A percentile compares a stretch with the other conserved stretches of the same genome.
Conservation (phyloP, 768 basidiomycete genomes). For the Brasilioporus rufonigricans region DNA sequence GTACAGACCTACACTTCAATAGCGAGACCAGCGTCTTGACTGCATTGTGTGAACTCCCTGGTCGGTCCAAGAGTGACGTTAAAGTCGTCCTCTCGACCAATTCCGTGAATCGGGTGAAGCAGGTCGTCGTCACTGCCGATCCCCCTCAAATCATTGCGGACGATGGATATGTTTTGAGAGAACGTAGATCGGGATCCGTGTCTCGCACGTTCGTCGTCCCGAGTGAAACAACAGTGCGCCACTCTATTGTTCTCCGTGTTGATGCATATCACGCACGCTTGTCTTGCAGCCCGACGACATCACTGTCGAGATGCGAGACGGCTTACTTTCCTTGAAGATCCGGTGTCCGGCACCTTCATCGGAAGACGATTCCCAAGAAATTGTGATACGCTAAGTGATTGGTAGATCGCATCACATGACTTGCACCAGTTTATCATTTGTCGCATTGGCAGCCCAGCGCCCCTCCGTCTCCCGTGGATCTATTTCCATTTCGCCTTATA, state of each 20-base stretch:
- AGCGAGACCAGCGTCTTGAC: conserved; percentile 47
- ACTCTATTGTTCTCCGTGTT: conserved; percentile 17
- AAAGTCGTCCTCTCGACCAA: conserved; percentile 60
- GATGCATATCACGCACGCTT: conserved; percentile 5
- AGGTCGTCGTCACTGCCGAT: conserved; percentile 55
- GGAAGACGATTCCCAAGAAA: conserved; percentile 42
- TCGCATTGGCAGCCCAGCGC: conserved; percentile 1
- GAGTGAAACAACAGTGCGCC: conserved; percentile 51
- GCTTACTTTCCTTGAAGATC: conserved; percentile 57
- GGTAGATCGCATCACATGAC: conserved; percentile 14
- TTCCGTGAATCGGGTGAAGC: conserved; percentile 58
- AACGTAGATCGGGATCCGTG: conserved; percentile 54
- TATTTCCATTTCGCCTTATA: neutral
- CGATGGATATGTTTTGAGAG: conserved; percentile 45
- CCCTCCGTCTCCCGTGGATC: conserved; percentile 5
- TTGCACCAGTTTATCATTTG: conserved; percentile 7
- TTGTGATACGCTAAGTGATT: conserved; percentile 46
- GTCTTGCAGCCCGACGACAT: conserved; percentile 50
- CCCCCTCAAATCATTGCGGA: conserved; percentile 40
- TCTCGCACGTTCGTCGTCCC: conserved; percentile 53
- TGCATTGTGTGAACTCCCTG: conserved; percentile 69
- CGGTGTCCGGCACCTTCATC: conserved; percentile 45
- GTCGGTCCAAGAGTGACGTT: conserved; percentile 56
- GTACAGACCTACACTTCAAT: conserved; percentile 62
- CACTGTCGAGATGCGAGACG: conserved; percentile 54